Conservation (phyloP, 1,139 yeast genomes). For the Yamadazyma taylorii region DNA sequence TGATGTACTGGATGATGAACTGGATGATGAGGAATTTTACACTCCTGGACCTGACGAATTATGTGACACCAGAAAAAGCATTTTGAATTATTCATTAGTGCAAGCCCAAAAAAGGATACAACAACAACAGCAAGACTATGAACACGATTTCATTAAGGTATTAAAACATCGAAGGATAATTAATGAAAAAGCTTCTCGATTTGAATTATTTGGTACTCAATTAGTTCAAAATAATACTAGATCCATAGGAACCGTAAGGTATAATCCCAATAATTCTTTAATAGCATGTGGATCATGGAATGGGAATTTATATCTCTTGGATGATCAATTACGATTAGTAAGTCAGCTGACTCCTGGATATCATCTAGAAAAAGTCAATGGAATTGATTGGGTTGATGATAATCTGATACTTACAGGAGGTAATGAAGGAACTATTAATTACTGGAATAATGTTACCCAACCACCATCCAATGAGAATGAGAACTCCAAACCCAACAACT, state of each 20-base stretch:
- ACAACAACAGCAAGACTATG: constrained; percentile 20
- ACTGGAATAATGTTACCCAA: constrained; percentile 47
- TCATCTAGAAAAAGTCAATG: constrained; percentile 66
- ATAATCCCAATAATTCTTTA: constrained; percentile 31
- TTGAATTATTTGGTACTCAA: constrained; percentile 67
- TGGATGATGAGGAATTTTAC: constrained; percentile 70
- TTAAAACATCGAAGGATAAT: constrained; percentile 48
- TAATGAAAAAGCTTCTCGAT: constrained; percentile 33
- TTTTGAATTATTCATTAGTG: constrained; percentile 52
- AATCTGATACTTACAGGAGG: constrained; percentile 56
- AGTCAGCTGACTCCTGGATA: constrained; percentile 28
- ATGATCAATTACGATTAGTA: constrained; percentile 27
- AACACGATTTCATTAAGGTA: constrained; percentile 26
- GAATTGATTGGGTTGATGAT: constrained; percentile 58
- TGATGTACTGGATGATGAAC: constrained; percentile 58
- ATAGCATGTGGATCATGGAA: constrained; percentile 85
- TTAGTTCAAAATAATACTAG: constrained; percentile 56
- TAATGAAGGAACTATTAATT: constrained; percentile 55
- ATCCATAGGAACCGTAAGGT: constrained; percentile 62
- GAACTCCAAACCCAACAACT: neutral
- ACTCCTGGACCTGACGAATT: constrained; percentile 75
- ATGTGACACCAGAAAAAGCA: constrained; percentile 48
- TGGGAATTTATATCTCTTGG: constrained; percentile 57
- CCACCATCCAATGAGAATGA: too few relatives aligned
- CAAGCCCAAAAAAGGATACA: constrained; percentile 45